A percentile compares a stretch with the other conserved stretches of the same genome.
Evolutionary conservation across 177 flowering plant genomes (phyloP).

Genomic region (Vitis hybrid): DNA sequence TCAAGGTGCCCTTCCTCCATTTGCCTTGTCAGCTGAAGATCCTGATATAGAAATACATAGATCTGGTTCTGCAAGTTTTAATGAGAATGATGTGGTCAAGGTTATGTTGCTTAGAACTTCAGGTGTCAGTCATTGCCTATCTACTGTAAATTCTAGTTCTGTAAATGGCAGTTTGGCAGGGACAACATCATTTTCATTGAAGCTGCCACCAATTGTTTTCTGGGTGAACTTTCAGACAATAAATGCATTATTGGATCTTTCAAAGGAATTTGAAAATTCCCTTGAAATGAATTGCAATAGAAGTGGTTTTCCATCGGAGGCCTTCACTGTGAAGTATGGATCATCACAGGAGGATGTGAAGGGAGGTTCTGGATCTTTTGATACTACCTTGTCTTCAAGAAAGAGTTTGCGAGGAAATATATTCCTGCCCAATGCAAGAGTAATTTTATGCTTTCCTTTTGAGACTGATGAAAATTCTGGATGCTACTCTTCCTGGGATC

Average conservation of each 20-base stretch:
- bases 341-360: constrained; percentile 24
- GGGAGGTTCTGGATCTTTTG: constrained; percentile 17
- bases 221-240: constrained; percentile 70
- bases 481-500: constrained; percentile 45
- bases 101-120: constrained; percentile 53
- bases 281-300: constrained; percentile 13
- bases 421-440: constrained; percentile 57
- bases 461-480: constrained; percentile 26
- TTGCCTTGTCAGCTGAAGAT: constrained; percentile 24
- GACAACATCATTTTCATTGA: constrained; percentile 50
- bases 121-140: constrained; percentile 34
- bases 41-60: constrained; percentile 20
- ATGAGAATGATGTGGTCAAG: constrained; percentile 35
- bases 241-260: constrained; percentile 40
- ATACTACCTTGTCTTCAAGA: constrained; percentile 23
- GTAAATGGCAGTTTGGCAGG: constrained; percentile 25
- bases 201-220: constrained; percentile 65
- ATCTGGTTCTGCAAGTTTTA: constrained; percentile 10
- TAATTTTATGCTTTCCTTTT: constrained; percentile 72
- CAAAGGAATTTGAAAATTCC: constrained; percentile 34
- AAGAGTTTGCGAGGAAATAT: constrained; percentile 51
- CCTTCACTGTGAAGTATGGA: constrained; percentile 13
- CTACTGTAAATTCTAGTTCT: constrained; percentile 23
- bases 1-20: constrained; percentile 53
- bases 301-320: constrained; percentile 20